Conservation (phyloP, 352 stramenopile species). For the Phytophthora chlamydospora region DNA sequence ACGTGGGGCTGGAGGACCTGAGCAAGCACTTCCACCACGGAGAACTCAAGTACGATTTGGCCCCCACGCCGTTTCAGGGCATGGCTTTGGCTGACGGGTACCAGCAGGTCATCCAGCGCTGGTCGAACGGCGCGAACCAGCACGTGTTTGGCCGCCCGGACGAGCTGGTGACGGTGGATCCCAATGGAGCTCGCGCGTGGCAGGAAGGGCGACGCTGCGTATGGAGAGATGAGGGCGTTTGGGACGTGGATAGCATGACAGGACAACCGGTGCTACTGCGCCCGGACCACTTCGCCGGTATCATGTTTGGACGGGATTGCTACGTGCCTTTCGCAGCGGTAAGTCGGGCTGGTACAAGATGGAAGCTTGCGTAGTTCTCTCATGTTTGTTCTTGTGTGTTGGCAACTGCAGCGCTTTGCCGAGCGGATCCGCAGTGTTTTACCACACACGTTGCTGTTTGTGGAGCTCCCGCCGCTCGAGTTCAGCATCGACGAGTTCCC, state of each 20-base stretch:
- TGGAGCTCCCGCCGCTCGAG: constrained; percentile 81
- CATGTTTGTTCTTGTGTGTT: constrained; percentile 9
- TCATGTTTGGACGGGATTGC: constrained; percentile 80
- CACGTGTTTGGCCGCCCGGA: constrained; percentile 68
- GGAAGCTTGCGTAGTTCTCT: background rate
- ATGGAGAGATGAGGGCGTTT: constrained; percentile 87
- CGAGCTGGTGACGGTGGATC: constrained; percentile 54
- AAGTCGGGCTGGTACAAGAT: constrained; percentile 2
- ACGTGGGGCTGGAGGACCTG: constrained; percentile 72
- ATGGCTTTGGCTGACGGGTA: constrained; percentile 81
- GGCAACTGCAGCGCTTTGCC: constrained; percentile 46
- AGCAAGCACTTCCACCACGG: constrained; percentile 52
- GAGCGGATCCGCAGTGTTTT: constrained; percentile 65
- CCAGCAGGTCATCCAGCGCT: constrained; percentile 64
- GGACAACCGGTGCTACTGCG: constrained; percentile 55
- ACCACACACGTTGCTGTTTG: constrained; percentile 73
- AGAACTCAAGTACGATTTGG: constrained; percentile 76
- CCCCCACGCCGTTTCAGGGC: constrained; percentile 81
- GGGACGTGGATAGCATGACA: constrained; percentile 51
- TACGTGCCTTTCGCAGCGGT: constrained; percentile 83
- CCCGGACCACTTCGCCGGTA: constrained; percentile 71
- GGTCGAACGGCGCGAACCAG: constrained; percentile 79
- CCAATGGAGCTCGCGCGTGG: constrained; percentile 67
- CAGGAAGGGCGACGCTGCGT: constrained; percentile 69
- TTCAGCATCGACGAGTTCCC: constrained; percentile 76